These are phyloP conservation scores for Gynandropsis gynandra DNA, from an alignment of 345 rosid species.

Conservation along the genomic window DNA sequence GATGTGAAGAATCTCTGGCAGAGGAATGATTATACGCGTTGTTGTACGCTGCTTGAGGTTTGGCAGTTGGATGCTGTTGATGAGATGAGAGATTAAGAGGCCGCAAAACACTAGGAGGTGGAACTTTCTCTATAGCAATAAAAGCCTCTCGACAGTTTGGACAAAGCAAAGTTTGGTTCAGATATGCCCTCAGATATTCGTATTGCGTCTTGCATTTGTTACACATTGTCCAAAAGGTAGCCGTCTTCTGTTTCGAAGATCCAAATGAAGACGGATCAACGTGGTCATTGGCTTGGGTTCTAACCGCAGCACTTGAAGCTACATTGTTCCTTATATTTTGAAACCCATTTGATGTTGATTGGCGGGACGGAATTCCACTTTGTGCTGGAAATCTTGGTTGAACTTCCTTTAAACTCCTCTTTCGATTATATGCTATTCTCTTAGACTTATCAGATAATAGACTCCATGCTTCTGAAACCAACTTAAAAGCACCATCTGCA, in stretches of 20 bases:
- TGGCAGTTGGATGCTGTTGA: constrained; percentile 43
- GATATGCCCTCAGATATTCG: constrained; percentile 68
- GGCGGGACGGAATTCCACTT: constrained; percentile 31
- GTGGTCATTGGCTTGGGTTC: constrained; percentile 18
- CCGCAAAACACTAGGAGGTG: constrained; percentile 49
- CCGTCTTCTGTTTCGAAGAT: constrained; percentile 31
- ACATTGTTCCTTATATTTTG: constrained; percentile 28
- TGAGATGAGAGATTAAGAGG: constrained; percentile 32
- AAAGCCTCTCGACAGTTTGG: constrained; percentile 66
- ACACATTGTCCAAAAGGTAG: constrained; percentile 89
- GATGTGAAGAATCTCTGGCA: constrained; percentile 23
- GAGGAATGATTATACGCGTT: constrained; percentile 20
- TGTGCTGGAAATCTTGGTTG: constrained; percentile 29
- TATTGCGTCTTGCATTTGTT: constrained; percentile 64
- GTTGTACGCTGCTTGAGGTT: constrained; percentile 24
- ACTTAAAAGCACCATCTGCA: constrained; percentile 82
- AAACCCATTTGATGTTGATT: constrained; percentile 41
- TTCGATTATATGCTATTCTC: constrained; percentile 60
- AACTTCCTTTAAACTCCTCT: constrained; percentile 33
- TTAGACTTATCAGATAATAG: constrained; percentile 56
- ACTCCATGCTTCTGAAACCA: constrained; percentile 71
- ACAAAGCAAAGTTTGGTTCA: constrained; percentile 72
- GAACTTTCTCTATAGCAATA: constrained; percentile 57
- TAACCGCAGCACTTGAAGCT: constrained; percentile 26
- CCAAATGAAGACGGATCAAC: constrained; percentile 21